These are phyloP conservation scores for Diplodia scrobiculata DNA, from an alignment of 2,329 filamentous ascomycete genomes.

Conservation along the genomic window DNA sequence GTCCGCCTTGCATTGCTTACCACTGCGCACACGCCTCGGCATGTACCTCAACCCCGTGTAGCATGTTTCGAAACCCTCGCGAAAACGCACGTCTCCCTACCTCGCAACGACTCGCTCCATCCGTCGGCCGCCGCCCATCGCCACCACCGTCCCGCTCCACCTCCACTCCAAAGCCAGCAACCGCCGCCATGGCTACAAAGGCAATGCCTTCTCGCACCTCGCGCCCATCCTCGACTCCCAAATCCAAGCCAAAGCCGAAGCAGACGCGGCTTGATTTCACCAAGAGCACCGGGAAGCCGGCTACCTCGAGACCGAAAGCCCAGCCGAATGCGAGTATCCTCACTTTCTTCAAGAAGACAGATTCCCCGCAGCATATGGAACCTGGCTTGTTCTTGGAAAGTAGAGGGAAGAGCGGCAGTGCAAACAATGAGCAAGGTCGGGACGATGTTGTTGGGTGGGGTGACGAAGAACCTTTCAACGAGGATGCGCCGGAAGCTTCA, in stretches of 20 bases:
- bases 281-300: conserved; percentile 38
- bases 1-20: neutral
- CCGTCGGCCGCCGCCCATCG: conserved; percentile 57
- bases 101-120: conserved; percentile 46
- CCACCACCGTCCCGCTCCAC: conserved; percentile 49
- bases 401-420: conserved; percentile 30
- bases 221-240: conserved; percentile 23
- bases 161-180: conserved; percentile 29
- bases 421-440: conserved; percentile 34
- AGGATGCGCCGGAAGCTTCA: conserved; percentile 33
- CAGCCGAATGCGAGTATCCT: conserved; percentile 56
- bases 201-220: conserved; percentile 32
- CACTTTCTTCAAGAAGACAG: conserved; percentile 58
- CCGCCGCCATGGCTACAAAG: conserved; percentile 36
- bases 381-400: conserved; percentile 44
- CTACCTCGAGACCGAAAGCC: conserved; percentile 42
- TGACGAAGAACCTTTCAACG: conserved; percentile 34
- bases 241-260: conserved; percentile 36
- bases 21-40: neutral
- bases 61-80: conserved; percentile 60
- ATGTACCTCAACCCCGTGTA: neutral
- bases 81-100: conserved; percentile 47
- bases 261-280: conserved; percentile 44
- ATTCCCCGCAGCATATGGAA: conserved; percentile 40
- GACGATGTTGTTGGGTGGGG: conserved; percentile 40